phyloP scores from a whole-genome alignment of 176 grass and related monocot species.

The barley (Hordeum vulgare) region MorexV3_pseudomolecules_assembly NC_058523.1:556973595-556974094 shows the following conservation, averaged over 20 bases:
- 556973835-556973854: slow-evolving; percentile 95
- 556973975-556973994: background rate
- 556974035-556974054: background rate
- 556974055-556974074: no score
- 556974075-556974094: no score
- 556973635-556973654: background rate
- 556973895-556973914: slow-evolving; percentile 4
- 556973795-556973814: slow-evolving; percentile 85
- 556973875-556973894: slow-evolving; percentile 31
- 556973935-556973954: background rate
- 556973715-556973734: slow-evolving; percentile 35
- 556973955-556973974: background rate
- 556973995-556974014: background rate
- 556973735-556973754: slow-evolving; percentile 50
- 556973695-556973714: slow-evolving; percentile 5
- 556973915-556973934: background rate
- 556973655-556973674: background rate
- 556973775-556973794: slow-evolving; percentile 61
- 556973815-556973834: slow-evolving; percentile 80
- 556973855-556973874: slow-evolving; percentile 86
- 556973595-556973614: background rate
- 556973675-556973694: slow-evolving; percentile 7
- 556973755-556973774: slow-evolving; percentile 42
- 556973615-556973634: background rate
- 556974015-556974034: background rate